Conservation (phyloP, 164 flowering plant genomes). For the Amborella trichopoda region DNA sequence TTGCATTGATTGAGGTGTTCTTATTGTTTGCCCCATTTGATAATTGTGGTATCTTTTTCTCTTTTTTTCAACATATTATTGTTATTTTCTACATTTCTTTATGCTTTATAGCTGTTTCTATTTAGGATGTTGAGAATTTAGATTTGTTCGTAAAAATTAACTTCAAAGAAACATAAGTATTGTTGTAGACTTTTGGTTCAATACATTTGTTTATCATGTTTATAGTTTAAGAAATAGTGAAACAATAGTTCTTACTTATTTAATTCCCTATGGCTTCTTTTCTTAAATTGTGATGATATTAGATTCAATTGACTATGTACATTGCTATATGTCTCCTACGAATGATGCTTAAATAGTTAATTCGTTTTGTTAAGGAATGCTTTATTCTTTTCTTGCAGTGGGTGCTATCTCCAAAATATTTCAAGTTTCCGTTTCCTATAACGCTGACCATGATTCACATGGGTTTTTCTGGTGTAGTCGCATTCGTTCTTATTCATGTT, state of each 20-base stretch:
- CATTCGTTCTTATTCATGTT: conserved; percentile 84
- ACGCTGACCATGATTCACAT: conserved; percentile 99
- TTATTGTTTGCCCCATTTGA: too few species aligned
- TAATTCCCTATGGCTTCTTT: neutral
- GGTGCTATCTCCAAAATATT: conserved; percentile 98
- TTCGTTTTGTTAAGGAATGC: neutral
- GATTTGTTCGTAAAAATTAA: too few species aligned
- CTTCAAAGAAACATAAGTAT: too few species aligned
- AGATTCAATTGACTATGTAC: neutral
- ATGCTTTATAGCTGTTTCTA: too few species aligned
- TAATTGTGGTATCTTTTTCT: too few species aligned
- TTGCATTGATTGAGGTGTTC: too few species aligned
- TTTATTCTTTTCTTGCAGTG: conserved; percentile 47
- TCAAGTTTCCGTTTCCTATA: conserved; percentile 89
- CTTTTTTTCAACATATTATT: too few species aligned
- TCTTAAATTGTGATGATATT: neutral
- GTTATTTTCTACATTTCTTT: too few species aligned
- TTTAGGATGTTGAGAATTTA: too few species aligned
- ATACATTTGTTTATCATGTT: neutral
- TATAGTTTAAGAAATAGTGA: neutral
- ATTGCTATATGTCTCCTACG: too few species aligned
- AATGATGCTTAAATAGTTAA: neutral
- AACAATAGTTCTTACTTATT: neutral
- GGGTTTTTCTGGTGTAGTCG: conserved; percentile 89
- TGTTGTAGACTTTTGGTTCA: too few species aligned